Percentiles rank a stretch among this genome's conserved stretches.
Conservation (phyloP, 1,284 basidiomycete genomes). For the Puccinia brachypodii region DNA sequence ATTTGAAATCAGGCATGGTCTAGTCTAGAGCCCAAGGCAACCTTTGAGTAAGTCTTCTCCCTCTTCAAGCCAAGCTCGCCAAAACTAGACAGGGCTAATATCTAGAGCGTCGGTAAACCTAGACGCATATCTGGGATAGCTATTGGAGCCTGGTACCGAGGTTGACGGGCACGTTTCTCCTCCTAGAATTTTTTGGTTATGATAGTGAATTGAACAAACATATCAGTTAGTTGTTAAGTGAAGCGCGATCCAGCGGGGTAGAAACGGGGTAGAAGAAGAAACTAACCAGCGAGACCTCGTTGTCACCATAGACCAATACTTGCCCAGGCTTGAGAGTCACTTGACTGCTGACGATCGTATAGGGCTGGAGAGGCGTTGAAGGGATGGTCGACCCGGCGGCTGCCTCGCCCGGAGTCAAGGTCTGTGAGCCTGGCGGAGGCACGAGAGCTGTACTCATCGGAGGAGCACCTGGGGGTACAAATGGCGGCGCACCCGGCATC, state of each 20-base stretch:
- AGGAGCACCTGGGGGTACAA: constrained; percentile 41
- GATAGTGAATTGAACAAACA: not conserved
- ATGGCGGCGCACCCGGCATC: constrained; percentile 37
- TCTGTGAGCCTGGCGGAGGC: constrained; percentile 27
- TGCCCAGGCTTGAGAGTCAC: constrained; percentile 70
- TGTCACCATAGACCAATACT: constrained; percentile 70
- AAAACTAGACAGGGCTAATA: not conserved
- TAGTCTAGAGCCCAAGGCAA: too few species aligned
- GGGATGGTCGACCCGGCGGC: constrained; percentile 1
- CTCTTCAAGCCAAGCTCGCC: too few species aligned
- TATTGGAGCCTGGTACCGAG: constrained; percentile 68
- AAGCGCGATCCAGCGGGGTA: not conserved
- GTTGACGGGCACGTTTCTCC: constrained; percentile 73
- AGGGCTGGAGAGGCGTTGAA: constrained; percentile 58
- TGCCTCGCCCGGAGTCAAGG: constrained; percentile 22
- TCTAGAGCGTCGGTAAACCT: constrained; percentile 31
- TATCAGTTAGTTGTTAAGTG: not conserved
- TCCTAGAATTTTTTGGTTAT: constrained; percentile 61
- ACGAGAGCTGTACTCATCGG: not conserved
- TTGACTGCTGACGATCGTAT: constrained; percentile 64
- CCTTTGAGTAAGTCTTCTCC: too few species aligned
- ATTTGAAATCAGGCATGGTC: too few species aligned
- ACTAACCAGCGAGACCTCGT: constrained; percentile 73
- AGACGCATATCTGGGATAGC: constrained; percentile 51
- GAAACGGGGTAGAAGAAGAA: not conserved